These are phyloP conservation scores for Blastomyces gilchristii DNA, from an alignment of 2,329 filamentous ascomycete genomes.

Conservation along the genomic window DNA sequence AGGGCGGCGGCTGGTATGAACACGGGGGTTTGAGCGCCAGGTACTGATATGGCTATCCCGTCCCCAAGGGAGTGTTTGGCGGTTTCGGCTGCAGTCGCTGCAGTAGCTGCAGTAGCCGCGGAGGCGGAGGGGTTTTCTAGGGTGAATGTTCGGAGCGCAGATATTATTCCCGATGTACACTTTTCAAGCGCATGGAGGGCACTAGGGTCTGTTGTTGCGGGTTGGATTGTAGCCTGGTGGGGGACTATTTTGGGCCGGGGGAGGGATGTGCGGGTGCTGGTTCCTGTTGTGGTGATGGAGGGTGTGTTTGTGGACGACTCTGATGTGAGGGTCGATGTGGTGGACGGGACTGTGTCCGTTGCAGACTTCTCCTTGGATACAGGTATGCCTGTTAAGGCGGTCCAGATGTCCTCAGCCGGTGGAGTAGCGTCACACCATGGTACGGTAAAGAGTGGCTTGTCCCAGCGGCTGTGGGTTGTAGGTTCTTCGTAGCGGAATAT, in stretches of 20 bases:
- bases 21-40: conserved; percentile 23
- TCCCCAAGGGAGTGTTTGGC: background rate
- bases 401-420: conserved; percentile 52
- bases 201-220: conserved; percentile 30
- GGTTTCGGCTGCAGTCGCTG: background rate
- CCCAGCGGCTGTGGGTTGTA: conserved; percentile 56
- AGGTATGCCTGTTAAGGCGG: conserved; percentile 39
- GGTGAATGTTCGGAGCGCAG: conserved; percentile 34
- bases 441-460: conserved; percentile 55
- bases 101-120: conserved; percentile 13
- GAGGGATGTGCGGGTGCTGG: conserved; percentile 10
- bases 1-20: conserved; percentile 32
- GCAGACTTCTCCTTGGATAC: conserved; percentile 19
- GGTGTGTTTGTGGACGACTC: conserved; percentile 13
- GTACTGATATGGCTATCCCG: conserved; percentile 29
- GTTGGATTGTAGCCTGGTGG: conserved; percentile 37
- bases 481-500: conserved; percentile 58
- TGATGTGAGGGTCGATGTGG: conserved; percentile 13
- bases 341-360: conserved; percentile 11
- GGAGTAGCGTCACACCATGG: conserved; percentile 46
- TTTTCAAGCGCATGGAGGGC: conserved; percentile 38
- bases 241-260: conserved; percentile 16
- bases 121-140: conserved; percentile 31
- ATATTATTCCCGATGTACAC: conserved; percentile 32
- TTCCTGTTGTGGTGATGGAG: conserved; percentile 3